Evolutionary conservation across 2,329 filamentous ascomycete genomes (phyloP).

Genomic region (Colletotrichum magnum): DNA sequence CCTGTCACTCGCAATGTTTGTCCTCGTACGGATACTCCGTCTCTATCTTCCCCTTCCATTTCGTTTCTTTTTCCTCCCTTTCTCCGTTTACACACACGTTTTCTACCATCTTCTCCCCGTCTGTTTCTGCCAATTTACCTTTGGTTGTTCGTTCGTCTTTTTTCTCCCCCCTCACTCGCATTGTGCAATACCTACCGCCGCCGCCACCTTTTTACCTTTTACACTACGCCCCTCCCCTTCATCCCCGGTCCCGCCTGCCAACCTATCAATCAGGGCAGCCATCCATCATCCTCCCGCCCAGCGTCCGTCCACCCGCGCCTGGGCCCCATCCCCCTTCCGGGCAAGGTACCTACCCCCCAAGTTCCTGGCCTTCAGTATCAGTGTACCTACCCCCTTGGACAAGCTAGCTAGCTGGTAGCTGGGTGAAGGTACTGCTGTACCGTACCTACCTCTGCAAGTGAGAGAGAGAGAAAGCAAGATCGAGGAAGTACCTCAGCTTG

Average conservation of each 20-base stretch:
- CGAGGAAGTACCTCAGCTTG: no score
- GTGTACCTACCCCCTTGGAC: not conserved
- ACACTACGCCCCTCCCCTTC: not conserved
- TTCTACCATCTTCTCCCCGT: not conserved
- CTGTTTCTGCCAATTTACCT: not conserved
- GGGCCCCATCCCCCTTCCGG: conserved; percentile 23
- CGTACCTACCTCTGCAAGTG: no score
- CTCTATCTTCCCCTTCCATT: not conserved
- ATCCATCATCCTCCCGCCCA: conserved; percentile 29
- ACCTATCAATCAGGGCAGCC: conserved; percentile 27
- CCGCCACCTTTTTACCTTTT: not conserved
- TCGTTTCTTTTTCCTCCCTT: not conserved
- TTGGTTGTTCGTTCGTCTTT: not conserved
- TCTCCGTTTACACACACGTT: not conserved
- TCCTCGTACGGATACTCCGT: not conserved
- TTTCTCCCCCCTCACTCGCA: conserved; percentile 6
- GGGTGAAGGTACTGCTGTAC: no score
- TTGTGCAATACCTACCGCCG: conserved; percentile 1
- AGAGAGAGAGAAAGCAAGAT: no score
- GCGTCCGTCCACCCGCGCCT: conserved; percentile 12
- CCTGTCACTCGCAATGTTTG: not conserved
- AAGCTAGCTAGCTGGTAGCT: not conserved
- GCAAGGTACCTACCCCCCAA: no score
- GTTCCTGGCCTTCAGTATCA: conserved; percentile 4
- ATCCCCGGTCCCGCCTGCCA: conserved; percentile 21